phyloP scores from a whole-genome alignment of 305 asterid species.

The Fraxinus nigra region DNA sequence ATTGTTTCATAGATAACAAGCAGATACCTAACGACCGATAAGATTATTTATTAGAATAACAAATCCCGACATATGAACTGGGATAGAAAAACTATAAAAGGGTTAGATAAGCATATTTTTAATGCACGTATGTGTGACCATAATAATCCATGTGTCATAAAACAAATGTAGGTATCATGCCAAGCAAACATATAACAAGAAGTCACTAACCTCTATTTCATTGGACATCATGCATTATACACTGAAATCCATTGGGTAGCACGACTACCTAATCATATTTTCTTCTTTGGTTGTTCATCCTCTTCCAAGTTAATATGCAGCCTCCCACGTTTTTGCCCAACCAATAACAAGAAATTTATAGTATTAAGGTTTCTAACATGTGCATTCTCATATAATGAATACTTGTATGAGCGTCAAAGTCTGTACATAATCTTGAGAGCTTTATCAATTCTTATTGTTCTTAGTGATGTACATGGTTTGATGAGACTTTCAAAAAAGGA shows the following conservation, averaged over 20 bases:
- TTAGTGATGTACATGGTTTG: constrained; percentile 66
- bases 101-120: not conserved
- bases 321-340: constrained; percentile 95
- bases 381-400: constrained; percentile 44
- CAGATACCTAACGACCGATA: not conserved
- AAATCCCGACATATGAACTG: not conserved
- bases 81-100: not conserved
- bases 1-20: not conserved
- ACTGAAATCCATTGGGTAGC: constrained; percentile 98
- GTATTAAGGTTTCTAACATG: constrained; percentile 19
- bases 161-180: constrained; percentile 33
- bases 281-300: constrained; percentile 92
- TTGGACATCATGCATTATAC: constrained; percentile 91
- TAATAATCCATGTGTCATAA: not conserved
- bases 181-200: constrained; percentile 10
- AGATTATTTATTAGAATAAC: not conserved
- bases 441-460: constrained; percentile 96
- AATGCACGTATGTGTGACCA: not conserved
- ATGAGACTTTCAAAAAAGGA: constrained; percentile 77
- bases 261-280: constrained; percentile 88
- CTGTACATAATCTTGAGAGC: constrained; percentile 68
- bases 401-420: constrained; percentile 25
- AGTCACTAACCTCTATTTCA: constrained; percentile 89
- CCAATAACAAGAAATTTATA: constrained; percentile 38
- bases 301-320: constrained; percentile 90